These are phyloP conservation scores for Aspergillus panamensis DNA, from an alignment of 495 filamentous ascomycete genomes.

Conservation along the genomic window DNA sequence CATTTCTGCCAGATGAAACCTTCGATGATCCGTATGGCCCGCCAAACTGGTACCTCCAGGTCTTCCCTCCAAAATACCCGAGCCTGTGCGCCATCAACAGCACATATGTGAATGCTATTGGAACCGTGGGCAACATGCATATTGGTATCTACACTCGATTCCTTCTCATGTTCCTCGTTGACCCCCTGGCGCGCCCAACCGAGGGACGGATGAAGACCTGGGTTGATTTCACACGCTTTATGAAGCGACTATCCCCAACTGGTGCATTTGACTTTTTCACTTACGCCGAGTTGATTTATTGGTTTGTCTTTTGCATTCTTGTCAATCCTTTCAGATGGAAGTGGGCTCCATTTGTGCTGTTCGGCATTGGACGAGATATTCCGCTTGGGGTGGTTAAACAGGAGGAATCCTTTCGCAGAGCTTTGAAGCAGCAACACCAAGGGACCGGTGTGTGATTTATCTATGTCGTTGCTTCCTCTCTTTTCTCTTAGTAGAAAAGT, in stretches of 20 bases:
- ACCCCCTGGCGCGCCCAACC: slow-evolving; percentile 68
- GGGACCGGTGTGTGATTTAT: background rate
- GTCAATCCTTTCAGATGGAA: slow-evolving; percentile 86
- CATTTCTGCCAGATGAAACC: slow-evolving; percentile 66
- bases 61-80: slow-evolving; percentile 62
- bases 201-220: slow-evolving; percentile 75
- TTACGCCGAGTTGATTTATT: slow-evolving; percentile 77
- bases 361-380: slow-evolving; percentile 63
- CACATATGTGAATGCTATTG: slow-evolving; percentile 79
- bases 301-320: slow-evolving; percentile 73
- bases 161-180: slow-evolving; percentile 79
- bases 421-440: slow-evolving; percentile 30
- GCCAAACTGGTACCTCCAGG: slow-evolving; percentile 85
- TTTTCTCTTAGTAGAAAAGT: background rate
- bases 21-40: slow-evolving; percentile 70
- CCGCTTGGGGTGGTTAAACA: slow-evolving; percentile 61
- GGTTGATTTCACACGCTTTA: slow-evolving; percentile 77
- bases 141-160: slow-evolving; percentile 86
- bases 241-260: slow-evolving; percentile 66
- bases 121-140: slow-evolving; percentile 77
- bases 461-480: no score
- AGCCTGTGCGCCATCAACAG: slow-evolving; percentile 76
- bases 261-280: slow-evolving; percentile 85
- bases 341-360: slow-evolving; percentile 70
- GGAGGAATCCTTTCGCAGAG: slow-evolving; percentile 52